phyloP scores from a whole-genome alignment of 495 filamentous ascomycete genomes.

The Acidiella bohemica region DNA sequence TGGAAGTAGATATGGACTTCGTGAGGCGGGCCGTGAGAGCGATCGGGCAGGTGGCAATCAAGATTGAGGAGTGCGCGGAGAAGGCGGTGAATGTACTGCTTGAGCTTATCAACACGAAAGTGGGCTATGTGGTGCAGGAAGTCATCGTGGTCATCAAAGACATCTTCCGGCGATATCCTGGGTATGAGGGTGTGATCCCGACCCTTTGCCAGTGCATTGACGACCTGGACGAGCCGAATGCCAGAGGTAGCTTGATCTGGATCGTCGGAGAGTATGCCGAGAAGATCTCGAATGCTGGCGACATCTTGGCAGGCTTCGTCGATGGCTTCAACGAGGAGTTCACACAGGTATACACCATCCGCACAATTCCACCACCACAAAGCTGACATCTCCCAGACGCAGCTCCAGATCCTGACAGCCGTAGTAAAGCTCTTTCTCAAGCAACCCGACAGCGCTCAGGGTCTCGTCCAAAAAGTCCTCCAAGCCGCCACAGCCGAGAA shows the following conservation, averaged over 20 bases:
- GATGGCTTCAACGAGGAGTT: constrained; percentile 90
- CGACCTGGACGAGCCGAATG: constrained; percentile 89
- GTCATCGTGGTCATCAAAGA: constrained; percentile 97
- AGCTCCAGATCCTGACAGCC: constrained; percentile 89
- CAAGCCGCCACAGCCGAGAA: constrained; percentile 86
- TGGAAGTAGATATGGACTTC: constrained; percentile 99
- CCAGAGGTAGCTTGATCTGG: constrained; percentile 87
- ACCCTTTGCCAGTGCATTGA: constrained; percentile 94
- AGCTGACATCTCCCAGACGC: constrained; percentile 45
- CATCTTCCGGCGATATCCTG: constrained; percentile 93
- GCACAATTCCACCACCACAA: too few species aligned
- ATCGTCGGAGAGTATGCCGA: constrained; percentile 98
- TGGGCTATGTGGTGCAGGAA: constrained; percentile 98
- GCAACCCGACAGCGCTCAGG: constrained; percentile 75
- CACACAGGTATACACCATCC: constrained; percentile 43
- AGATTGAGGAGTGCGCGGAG: constrained; percentile 86
- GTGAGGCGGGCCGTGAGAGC: constrained; percentile 85
- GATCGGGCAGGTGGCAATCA: constrained; percentile 95
- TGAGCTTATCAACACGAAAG: constrained; percentile 90
- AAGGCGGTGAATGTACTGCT: constrained; percentile 89
- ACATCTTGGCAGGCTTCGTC: constrained; percentile 74
- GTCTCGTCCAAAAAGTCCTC: constrained; percentile 82
- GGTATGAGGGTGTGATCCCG: constrained; percentile 95
- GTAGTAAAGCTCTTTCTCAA: constrained; percentile 97
- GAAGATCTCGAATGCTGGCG: constrained; percentile 94